These are phyloP conservation scores for Cokeromyces recurvatus DNA, from an alignment of 371 early-diverging fungal species.

Conservation along the genomic window DNA sequence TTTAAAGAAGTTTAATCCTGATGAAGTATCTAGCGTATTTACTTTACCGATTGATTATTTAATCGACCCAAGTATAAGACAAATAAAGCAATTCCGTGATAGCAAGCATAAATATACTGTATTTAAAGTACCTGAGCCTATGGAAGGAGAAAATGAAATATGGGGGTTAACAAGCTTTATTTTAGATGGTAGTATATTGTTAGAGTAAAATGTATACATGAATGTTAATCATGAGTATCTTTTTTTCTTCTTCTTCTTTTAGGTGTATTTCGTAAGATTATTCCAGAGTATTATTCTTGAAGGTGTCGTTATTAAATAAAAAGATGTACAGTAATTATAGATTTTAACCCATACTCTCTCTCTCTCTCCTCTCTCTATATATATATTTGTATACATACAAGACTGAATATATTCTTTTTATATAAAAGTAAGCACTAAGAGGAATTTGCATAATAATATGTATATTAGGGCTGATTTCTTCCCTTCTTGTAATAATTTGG, in stretches of 20 bases:
- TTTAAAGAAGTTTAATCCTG: conserved; percentile 40
- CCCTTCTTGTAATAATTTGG: too few species aligned
- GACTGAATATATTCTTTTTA: too few species aligned
- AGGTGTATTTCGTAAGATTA: conserved; percentile 35
- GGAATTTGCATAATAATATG: too few species aligned
- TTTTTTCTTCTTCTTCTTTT: not conserved
- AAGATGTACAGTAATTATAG: too few species aligned
- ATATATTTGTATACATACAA: too few species aligned
- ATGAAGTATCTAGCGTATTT: conserved; percentile 74
- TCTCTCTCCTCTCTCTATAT: too few species aligned
- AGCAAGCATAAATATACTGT: conserved; percentile 57
- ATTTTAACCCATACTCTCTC: too few species aligned
- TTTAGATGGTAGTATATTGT: conserved; percentile 64
- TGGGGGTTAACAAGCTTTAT: conserved; percentile 88
- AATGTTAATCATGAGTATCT: too few species aligned
- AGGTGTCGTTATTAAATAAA: too few species aligned
- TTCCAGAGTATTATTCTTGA: conserved; percentile 39
- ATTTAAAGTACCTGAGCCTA: conserved; percentile 50
- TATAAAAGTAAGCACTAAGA: too few species aligned
- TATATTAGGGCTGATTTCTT: too few species aligned
- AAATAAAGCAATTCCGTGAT: conserved; percentile 56
- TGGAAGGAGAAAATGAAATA: conserved; percentile 49
- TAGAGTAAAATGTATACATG: not conserved
- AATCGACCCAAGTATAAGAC: conserved; percentile 41
- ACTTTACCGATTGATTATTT: conserved; percentile 64